Percentiles rank a stretch among this genome's conserved stretches.
Conservation (phyloP, 129 eudicot genomes). For the Escallonia herrerae region DNA sequence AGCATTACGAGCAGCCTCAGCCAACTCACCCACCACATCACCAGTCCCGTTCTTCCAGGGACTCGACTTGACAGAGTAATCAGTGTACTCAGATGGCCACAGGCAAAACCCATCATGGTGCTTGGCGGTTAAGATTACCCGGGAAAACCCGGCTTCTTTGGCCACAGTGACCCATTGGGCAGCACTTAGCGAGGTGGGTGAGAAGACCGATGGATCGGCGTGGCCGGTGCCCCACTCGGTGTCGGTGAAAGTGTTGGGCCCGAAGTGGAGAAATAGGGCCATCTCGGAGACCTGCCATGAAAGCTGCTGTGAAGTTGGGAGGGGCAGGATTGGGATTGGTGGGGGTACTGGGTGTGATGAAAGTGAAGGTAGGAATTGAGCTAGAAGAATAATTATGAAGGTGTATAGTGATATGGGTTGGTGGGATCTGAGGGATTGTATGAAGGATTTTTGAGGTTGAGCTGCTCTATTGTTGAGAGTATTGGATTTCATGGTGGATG, state of each 20-base stretch:
- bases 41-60: slow-evolving; percentile 69
- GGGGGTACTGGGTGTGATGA: slow-evolving; percentile 51
- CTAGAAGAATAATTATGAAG: slow-evolving; percentile 17
- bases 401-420: slow-evolving; percentile 10
- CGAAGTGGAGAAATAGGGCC: slow-evolving; percentile 89
- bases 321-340: slow-evolving; percentile 75
- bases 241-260: slow-evolving; percentile 90
- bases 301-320: slow-evolving; percentile 66
- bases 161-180: slow-evolving; percentile 81
- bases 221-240: slow-evolving; percentile 85
- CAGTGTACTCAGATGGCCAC: slow-evolving; percentile 83
- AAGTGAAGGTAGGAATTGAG: slow-evolving; percentile 9
- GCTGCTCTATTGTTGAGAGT: slow-evolving; percentile 2
- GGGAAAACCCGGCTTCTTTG: slow-evolving; percentile 57
- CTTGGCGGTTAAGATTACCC: slow-evolving; percentile 73
- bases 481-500: not conserved
- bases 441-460: not conserved
- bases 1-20: slow-evolving; percentile 53
- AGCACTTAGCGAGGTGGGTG: slow-evolving; percentile 47
- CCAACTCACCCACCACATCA: slow-evolving; percentile 76
- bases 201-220: slow-evolving; percentile 58
- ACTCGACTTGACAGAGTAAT: slow-evolving; percentile 64
- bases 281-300: slow-evolving; percentile 79
- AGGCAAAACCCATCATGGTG: slow-evolving; percentile 94
- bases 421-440: not conserved